Evolutionary conservation across 192 early-diverging fungal species (phyloP).

Genomic region (Coemansia sp.): DNA sequence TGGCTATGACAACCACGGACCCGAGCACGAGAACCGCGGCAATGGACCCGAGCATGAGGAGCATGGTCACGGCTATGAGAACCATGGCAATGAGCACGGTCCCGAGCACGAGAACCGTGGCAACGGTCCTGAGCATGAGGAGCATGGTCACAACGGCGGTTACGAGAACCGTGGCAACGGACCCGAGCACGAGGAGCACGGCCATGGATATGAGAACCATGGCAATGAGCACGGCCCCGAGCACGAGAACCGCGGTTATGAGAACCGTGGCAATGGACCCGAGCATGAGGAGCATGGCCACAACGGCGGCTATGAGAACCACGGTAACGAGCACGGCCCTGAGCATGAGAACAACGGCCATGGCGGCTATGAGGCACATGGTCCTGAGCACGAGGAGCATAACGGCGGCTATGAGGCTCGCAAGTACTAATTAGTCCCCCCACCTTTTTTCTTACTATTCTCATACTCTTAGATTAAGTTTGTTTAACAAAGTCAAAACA

Average conservation of each 20-base stretch:
- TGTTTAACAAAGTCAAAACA: neutral
- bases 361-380: conserved; percentile 21
- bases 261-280: neutral
- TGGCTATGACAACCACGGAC: neutral
- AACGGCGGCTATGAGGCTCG: conserved; percentile 11
- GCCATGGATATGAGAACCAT: neutral
- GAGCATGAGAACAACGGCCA: conserved; percentile 15
- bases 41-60: conserved; percentile 13
- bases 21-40: neutral
- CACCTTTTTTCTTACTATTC: neutral
- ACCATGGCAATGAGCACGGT: neutral
- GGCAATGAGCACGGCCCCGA: neutral
- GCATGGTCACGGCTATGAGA: conserved; percentile 1
- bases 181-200: conserved; percentile 1
- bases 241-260: neutral
- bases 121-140: conserved; percentile 11
- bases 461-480: neutral
- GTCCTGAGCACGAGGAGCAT: conserved; percentile 16
- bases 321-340: conserved; percentile 14
- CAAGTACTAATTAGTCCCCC: neutral
- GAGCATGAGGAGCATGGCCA: conserved; percentile 3
- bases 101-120: conserved; percentile 11
- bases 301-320: neutral
- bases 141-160: neutral
- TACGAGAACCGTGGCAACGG: conserved; percentile 5